Evolutionary conservation across 208 protist species (phyloP).

Genomic region (Wallacemonas sp.): DNA sequence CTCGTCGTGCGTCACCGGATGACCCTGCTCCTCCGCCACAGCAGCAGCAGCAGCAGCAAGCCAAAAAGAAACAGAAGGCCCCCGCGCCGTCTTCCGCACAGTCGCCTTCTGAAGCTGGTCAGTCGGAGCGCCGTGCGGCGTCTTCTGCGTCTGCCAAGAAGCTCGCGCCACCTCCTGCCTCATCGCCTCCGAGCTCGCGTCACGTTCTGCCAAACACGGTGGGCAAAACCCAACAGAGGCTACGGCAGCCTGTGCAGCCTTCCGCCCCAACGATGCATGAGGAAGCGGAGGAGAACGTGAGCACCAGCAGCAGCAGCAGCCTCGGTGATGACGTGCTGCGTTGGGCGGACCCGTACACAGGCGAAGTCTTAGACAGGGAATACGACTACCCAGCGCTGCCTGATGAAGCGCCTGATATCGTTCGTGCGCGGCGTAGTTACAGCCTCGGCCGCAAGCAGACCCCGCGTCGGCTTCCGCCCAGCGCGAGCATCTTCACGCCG

Average conservation of each 20-base stretch:
- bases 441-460: slow-evolving; percentile 1
- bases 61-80: not conserved
- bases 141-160: not conserved
- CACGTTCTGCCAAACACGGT: too few relatives aligned
- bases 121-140: not conserved
- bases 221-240: too few relatives aligned
- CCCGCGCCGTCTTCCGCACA: not conserved
- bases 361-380: not conserved
- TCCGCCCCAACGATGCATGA: too few relatives aligned
- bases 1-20: too few relatives aligned
- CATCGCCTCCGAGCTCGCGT: too few relatives aligned
- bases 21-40: not conserved
- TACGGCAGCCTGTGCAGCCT: too few relatives aligned
- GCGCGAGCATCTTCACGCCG: not conserved
- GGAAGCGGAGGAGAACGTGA: not conserved
- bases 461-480: not conserved
- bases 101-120: not conserved
- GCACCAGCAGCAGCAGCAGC: not conserved
- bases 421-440: slow-evolving; percentile 6
- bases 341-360: slow-evolving; percentile 5
- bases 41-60: not conserved
- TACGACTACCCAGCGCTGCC: not conserved
- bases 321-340: not conserved
- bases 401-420: slow-evolving; percentile 8
- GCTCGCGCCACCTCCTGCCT: too few relatives aligned